These are phyloP conservation scores for Debaryomyces fabryi DNA, from an alignment of 1,139 yeast genomes.

Conservation along the genomic window DNA sequence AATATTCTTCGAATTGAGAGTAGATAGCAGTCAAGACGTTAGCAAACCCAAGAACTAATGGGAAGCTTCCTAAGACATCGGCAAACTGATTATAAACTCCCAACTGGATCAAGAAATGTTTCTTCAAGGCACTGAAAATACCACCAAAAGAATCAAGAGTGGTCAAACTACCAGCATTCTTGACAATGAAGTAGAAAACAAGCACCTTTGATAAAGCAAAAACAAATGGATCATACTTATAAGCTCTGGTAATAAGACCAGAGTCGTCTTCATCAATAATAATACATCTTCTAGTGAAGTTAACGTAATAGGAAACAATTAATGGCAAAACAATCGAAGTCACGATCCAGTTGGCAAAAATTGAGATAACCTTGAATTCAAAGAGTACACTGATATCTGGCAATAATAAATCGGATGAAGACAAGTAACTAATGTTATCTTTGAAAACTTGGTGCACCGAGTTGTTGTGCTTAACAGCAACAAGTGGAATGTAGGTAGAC, in stretches of 20 bases:
- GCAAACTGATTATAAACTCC: slow-evolving; percentile 40
- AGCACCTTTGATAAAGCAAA: slow-evolving; percentile 56
- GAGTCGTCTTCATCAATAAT: slow-evolving; percentile 41
- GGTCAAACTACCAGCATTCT: slow-evolving; percentile 35
- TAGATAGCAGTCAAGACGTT: slow-evolving; percentile 54
- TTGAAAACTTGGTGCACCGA: slow-evolving; percentile 44
- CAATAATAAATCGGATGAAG: slow-evolving; percentile 26
- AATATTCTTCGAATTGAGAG: slow-evolving; percentile 50
- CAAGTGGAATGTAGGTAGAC: slow-evolving; percentile 39
- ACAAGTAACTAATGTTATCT: slow-evolving; percentile 35
- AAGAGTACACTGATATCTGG: slow-evolving; percentile 42
- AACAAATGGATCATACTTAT: slow-evolving; percentile 57
- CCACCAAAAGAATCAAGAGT: slow-evolving; percentile 32
- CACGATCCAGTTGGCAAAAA: slow-evolving; percentile 44
- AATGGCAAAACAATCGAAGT: slow-evolving; percentile 48
- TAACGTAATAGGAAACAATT: slow-evolving; percentile 51
- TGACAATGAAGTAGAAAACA: slow-evolving; percentile 44
- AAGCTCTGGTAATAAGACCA: slow-evolving; percentile 36
- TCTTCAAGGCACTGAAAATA: slow-evolving; percentile 38
- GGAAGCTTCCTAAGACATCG: slow-evolving; percentile 49
- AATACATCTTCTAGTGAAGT: slow-evolving; percentile 53
- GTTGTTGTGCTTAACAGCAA: slow-evolving; percentile 40
- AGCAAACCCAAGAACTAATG: slow-evolving; percentile 50
- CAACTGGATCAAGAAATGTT: slow-evolving; percentile 39
- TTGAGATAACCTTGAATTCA: slow-evolving; percentile 31